A percentile compares a stretch with the other conserved stretches of the same genome.
phyloP scores from a whole-genome alignment of 257 asterid genomes.

The Asclepias syriaca region DNA sequence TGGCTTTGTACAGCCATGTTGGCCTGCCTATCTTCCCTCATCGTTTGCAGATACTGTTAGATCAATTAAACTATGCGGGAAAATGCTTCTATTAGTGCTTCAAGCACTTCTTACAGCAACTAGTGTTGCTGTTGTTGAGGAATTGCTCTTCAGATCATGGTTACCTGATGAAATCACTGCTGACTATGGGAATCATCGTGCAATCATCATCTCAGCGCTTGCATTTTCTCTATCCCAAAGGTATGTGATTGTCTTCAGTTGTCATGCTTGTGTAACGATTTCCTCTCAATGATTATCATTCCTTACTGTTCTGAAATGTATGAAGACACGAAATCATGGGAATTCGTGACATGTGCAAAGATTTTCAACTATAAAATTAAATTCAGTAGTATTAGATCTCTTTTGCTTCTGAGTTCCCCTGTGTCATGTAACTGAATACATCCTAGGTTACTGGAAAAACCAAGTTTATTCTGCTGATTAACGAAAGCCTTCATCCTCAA shows the following conservation, averaged over 20 bases:
- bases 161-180: constrained; percentile 82
- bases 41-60: constrained; percentile 43
- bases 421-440: neutral
- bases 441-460: neutral
- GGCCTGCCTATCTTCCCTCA: constrained; percentile 47
- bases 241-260: constrained; percentile 30
- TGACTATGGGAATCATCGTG: constrained; percentile 74
- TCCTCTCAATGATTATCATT: neutral
- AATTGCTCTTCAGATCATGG: constrained; percentile 87
- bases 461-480: neutral
- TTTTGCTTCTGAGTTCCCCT: neutral
- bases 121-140: constrained; percentile 69
- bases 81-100: constrained; percentile 36
- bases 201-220: constrained; percentile 72
- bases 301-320: neutral
- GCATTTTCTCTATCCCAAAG: constrained; percentile 71
- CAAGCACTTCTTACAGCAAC: constrained; percentile 65
- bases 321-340: neutral
- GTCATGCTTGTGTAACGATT: neutral
- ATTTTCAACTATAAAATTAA: neutral
- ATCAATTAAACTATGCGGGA: constrained; percentile 48
- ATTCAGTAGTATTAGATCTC: neutral
- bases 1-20: constrained; percentile 60
- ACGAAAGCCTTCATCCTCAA: neutral
- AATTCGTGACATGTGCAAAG: neutral